Evolutionary conservation across 192 early-diverging fungal genomes (phyloP).

Genomic region (Backusella luteola): DNA sequence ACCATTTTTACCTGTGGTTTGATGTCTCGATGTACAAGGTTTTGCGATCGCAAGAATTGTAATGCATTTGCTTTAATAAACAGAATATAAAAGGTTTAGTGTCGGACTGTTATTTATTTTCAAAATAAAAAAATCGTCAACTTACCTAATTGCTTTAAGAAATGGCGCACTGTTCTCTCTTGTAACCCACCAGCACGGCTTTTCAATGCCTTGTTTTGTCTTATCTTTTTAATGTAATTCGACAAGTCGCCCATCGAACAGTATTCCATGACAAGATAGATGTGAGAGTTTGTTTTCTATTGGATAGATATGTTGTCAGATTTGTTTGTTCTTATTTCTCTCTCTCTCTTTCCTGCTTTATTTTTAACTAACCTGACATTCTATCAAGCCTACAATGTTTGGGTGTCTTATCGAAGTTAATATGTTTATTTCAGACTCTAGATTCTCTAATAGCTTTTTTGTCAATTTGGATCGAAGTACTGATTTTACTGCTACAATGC

Average conservation of each 20-base stretch:
- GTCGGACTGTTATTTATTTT: slow-evolving; percentile 4
- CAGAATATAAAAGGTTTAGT: slow-evolving; percentile 16
- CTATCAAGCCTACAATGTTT: slow-evolving; percentile 86
- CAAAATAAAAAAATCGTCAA: not conserved
- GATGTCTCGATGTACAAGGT: slow-evolving; percentile 94
- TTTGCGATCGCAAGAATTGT: slow-evolving; percentile 80
- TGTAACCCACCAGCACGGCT: slow-evolving; percentile 75
- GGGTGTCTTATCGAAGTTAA: slow-evolving; percentile 81
- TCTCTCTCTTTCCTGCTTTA: not conserved
- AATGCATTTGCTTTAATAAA: slow-evolving; percentile 69
- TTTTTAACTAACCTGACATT: slow-evolving; percentile 69
- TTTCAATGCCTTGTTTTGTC: slow-evolving; percentile 44
- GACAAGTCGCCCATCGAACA: slow-evolving; percentile 95
- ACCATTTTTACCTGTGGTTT: slow-evolving; percentile 81
- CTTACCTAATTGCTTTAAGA: slow-evolving; percentile 80
- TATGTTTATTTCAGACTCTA: slow-evolving; percentile 95
- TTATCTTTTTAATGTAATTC: slow-evolving; percentile 76
- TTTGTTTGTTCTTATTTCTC: not conserved
- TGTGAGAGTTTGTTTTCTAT: slow-evolving; percentile 89
- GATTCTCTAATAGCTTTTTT: slow-evolving; percentile 85
- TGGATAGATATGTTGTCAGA: not conserved
- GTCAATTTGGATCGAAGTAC: slow-evolving; percentile 88
- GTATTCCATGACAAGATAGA: slow-evolving; percentile 97
- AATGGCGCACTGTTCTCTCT: slow-evolving; percentile 79
- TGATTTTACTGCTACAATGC: slow-evolving; percentile 87